These are phyloP conservation scores for Neopestalotiopsis sp. DNA, from an alignment of 2,329 filamentous ascomycete species.

Conservation along the genomic window DNA sequence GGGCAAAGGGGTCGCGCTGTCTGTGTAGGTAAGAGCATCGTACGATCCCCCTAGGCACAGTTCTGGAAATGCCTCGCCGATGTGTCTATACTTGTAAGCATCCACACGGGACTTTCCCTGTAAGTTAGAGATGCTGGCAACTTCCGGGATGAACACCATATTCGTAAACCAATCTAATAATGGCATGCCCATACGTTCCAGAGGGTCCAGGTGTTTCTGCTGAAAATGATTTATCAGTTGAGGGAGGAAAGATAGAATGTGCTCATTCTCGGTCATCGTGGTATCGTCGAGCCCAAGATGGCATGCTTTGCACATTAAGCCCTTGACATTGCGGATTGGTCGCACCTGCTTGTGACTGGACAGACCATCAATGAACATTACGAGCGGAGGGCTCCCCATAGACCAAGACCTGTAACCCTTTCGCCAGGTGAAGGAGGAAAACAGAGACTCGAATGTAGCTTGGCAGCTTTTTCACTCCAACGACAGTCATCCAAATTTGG, in stretches of 20 bases:
- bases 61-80: too few species aligned
- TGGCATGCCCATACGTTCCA: constrained; percentile 25
- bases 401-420: constrained; percentile 65
- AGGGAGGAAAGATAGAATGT: constrained; percentile 58
- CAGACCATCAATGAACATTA: constrained; percentile 63
- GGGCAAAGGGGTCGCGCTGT: too few species aligned
- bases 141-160: constrained; percentile 47
- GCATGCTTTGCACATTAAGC: constrained; percentile 61
- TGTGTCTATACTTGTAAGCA: too few species aligned
- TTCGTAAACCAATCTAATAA: constrained; percentile 49
- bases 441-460: constrained; percentile 66
- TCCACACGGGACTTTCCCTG: constrained; percentile 13
- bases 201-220: constrained; percentile 41
- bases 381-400: constrained; percentile 58
- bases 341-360: constrained; percentile 62
- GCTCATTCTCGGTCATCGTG: constrained; percentile 33
- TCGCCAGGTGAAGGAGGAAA: constrained; percentile 66
- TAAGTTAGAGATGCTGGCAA: constrained; percentile 36
- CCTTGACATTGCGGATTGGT: constrained; percentile 57
- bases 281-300: constrained; percentile 39
- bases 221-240: constrained; percentile 66
- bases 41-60: too few species aligned
- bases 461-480: constrained; percentile 64
- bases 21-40: too few species aligned
- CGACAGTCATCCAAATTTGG: constrained; percentile 67